These are phyloP conservation scores for Boletus coccyginus DNA, from an alignment of 768 basidiomycete genomes.

Conservation along the genomic window DNA sequence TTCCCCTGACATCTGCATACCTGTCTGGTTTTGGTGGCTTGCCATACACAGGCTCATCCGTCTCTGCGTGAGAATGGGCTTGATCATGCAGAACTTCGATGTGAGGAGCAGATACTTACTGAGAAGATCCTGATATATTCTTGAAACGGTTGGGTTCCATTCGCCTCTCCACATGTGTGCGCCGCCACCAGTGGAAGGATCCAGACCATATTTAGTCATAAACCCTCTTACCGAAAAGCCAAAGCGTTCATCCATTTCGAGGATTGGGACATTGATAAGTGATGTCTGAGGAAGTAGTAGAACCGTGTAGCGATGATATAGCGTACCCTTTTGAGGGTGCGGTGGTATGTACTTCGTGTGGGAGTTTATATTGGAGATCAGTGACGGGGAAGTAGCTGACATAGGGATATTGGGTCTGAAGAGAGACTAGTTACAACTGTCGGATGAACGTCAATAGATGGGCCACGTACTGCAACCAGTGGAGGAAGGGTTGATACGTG, in stretches of 20 bases:
- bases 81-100: background rate
- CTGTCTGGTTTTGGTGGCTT: constrained; percentile 29
- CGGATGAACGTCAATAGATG: background rate
- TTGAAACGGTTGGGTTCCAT: constrained; percentile 65
- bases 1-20: constrained; percentile 29
- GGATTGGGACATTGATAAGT: constrained; percentile 41
- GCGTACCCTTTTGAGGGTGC: constrained; percentile 85
- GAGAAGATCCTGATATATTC: constrained; percentile 63
- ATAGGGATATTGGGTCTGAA: constrained; percentile 80
- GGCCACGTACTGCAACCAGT: constrained; percentile 75
- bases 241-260: constrained; percentile 46
- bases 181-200: constrained; percentile 60
- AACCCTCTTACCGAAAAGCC: constrained; percentile 71
- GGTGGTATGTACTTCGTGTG: constrained; percentile 86
- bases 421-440: background rate
- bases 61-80: constrained; percentile 11
- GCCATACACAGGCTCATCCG: constrained; percentile 24
- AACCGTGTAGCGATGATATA: constrained; percentile 85
- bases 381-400: constrained; percentile 48
- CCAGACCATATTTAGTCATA: constrained; percentile 49
- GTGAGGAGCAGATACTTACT: constrained; percentile 44
- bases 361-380: constrained; percentile 41
- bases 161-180: constrained; percentile 81
- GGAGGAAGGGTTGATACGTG: constrained; percentile 71
- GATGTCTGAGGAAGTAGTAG: constrained; percentile 73